Conservation (phyloP, 768 basidiomycete species). For the Boletus sensibilis region DNA sequence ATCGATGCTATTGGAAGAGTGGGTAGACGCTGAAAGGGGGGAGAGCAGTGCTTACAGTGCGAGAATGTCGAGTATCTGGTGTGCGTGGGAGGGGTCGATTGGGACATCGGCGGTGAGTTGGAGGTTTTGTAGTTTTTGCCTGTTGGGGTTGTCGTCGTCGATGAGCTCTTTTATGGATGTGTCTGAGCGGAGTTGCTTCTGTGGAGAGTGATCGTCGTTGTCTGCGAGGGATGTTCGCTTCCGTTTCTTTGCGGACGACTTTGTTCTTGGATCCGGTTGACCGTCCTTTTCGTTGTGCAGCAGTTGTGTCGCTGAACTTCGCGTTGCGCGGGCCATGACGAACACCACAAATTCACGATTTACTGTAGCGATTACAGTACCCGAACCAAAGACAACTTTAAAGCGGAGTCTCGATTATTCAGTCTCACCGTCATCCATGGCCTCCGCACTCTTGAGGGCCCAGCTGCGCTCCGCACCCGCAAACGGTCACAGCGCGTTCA, state of each 20-base stretch:
- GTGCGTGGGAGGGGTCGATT: slow-evolving; percentile 44
- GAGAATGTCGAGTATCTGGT: slow-evolving; percentile 59
- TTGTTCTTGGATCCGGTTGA: slow-evolving; percentile 33
- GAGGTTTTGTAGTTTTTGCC: slow-evolving; percentile 24
- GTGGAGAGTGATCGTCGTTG: slow-evolving; percentile 46
- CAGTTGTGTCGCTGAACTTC: slow-evolving; percentile 50
- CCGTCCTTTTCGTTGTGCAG: slow-evolving; percentile 31
- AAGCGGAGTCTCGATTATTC: slow-evolving; percentile 20
- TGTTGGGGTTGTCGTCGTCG: slow-evolving; percentile 21
- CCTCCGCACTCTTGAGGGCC: slow-evolving; percentile 44
- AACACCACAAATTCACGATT: slow-evolving; percentile 24
- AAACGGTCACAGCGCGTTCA: slow-evolving; percentile 72
- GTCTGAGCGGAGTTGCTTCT: slow-evolving; percentile 45
- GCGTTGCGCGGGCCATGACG: slow-evolving; percentile 73
- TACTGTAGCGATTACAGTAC: slow-evolving; percentile 16
- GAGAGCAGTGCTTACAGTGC: slow-evolving; percentile 42
- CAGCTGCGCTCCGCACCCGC: slow-evolving; percentile 57
- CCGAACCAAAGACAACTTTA: not conserved
- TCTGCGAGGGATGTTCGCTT: slow-evolving; percentile 51
- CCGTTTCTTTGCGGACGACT: slow-evolving; percentile 55
- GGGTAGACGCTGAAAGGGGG: not conserved
- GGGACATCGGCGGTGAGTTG: slow-evolving; percentile 48
- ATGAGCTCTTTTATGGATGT: slow-evolving; percentile 34
- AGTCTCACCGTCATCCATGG: slow-evolving; percentile 30
- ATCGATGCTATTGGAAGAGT: slow-evolving; percentile 50